Percentiles rank a stretch among this genome's conserved stretches.
Conservation (phyloP, 192 early-diverging fungal species). For the Coemansia javaensis region DNA sequence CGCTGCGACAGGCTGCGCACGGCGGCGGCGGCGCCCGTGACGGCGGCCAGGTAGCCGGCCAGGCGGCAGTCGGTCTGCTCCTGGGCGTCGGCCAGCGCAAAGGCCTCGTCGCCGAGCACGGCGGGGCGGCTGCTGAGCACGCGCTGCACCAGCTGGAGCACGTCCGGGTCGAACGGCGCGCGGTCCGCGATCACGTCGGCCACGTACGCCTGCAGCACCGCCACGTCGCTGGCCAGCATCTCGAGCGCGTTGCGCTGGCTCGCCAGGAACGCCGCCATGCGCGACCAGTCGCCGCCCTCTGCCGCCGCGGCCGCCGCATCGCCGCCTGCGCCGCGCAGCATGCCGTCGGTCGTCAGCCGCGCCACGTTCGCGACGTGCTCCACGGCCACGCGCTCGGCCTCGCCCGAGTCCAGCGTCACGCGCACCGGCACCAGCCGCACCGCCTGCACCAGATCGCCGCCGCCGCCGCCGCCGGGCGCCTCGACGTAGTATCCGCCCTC, state of each 20-base stretch:
- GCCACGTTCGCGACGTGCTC: constrained; percentile 43
- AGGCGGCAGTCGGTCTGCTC: constrained; percentile 48
- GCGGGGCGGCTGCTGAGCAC: constrained; percentile 44
- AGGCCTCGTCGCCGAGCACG: constrained; percentile 30
- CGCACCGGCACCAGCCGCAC: constrained; percentile 30
- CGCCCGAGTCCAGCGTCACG: constrained; percentile 38
- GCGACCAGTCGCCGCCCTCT: neutral
- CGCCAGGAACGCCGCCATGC: constrained; percentile 36
- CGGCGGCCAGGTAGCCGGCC: constrained; percentile 18
- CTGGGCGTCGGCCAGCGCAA: constrained; percentile 39
- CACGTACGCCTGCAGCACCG: constrained; percentile 37
- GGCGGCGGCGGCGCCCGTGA: constrained; percentile 17
- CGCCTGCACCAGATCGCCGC: constrained; percentile 22
- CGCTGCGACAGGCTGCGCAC: constrained; percentile 37
- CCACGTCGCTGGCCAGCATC: constrained; percentile 41
- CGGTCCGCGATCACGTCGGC: constrained; percentile 27
- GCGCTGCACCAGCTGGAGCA: constrained; percentile 45
- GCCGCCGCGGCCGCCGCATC: constrained; percentile 1
- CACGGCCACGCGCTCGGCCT: constrained; percentile 46
- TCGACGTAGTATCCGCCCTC: constrained; percentile 19
- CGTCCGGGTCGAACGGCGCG: constrained; percentile 42
- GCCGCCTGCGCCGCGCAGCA: neutral
- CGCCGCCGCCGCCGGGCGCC: neutral
- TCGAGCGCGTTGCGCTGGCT: constrained; percentile 44
- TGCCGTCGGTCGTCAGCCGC: constrained; percentile 7